These are phyloP conservation scores for Earliella scabrosa DNA, from an alignment of 1,284 basidiomycete species.

Conservation along the genomic window DNA sequence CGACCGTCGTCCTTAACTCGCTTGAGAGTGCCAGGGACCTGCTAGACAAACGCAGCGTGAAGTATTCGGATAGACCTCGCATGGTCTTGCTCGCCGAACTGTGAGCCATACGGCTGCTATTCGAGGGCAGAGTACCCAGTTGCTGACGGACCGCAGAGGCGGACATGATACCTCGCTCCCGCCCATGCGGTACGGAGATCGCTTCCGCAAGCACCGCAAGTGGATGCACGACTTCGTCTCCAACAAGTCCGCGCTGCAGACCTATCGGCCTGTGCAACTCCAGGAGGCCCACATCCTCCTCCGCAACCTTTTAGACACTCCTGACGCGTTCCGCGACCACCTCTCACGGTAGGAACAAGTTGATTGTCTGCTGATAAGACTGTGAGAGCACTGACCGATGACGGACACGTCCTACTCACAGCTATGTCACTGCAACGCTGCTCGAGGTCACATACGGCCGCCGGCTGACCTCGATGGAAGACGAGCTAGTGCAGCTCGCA, in stretches of 20 bases:
- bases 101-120: not conserved
- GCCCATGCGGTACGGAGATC: constrained; percentile 31
- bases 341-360: constrained; percentile 9
- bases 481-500: constrained; percentile 38
- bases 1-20: constrained; percentile 25
- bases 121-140: not conserved
- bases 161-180: constrained; percentile 19
- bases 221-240: constrained; percentile 33
- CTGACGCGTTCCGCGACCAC: constrained; percentile 25
- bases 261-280: constrained; percentile 24
- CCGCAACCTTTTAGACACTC: constrained; percentile 19
- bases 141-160: not conserved
- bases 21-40: constrained; percentile 23
- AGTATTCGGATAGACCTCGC: constrained; percentile 28
- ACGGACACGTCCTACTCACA: not conserved
- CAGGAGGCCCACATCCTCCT: constrained; percentile 29
- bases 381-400: no score
- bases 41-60: constrained; percentile 26
- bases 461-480: constrained; percentile 32
- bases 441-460: constrained; percentile 33
- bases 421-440: constrained; percentile 13
- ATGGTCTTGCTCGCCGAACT: constrained; percentile 21
- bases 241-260: constrained; percentile 17
- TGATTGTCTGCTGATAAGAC: no score
- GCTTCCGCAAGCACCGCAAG: constrained; percentile 33